Evolutionary conservation across 805 yeast genomes (phyloP).

Genomic region (Cyberlindnera veronae): DNA sequence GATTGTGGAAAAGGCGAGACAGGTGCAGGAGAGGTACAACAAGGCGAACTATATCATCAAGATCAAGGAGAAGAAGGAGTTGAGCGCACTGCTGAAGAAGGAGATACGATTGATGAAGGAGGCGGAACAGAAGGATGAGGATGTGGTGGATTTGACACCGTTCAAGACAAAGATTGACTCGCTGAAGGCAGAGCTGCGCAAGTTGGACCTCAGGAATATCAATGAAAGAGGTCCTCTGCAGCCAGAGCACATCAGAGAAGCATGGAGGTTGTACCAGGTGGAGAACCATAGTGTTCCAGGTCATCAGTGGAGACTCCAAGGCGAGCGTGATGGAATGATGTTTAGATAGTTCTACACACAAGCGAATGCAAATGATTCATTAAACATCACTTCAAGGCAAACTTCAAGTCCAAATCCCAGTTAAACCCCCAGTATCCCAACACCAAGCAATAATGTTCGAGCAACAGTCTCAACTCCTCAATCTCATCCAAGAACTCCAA

Average conservation of each 20-base stretch:
- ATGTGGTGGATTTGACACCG: conserved; percentile 5
- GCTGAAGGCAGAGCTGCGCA: conserved; percentile 26
- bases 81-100: conserved; percentile 31
- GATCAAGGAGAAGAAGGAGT: conserved; percentile 39
- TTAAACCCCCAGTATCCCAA: conserved; percentile 26
- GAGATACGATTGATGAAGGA: conserved; percentile 37
- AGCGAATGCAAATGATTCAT: no score
- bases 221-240: conserved; percentile 55
- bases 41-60: conserved; percentile 34
- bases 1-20: conserved; percentile 75
- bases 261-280: conserved; percentile 71
- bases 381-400: no score
- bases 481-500: conserved; percentile 57
- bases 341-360: conserved; percentile 58
- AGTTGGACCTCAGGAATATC: conserved; percentile 28
- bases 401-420: conserved; percentile 17
- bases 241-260: conserved; percentile 85
- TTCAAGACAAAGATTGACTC: conserved; percentile 22
- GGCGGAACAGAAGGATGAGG: conserved; percentile 18
- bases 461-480: conserved; percentile 50
- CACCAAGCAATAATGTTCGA: conserved; percentile 49
- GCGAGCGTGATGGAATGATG: conserved; percentile 66
- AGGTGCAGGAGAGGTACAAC: conserved; percentile 57
- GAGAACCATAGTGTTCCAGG: conserved; percentile 64
- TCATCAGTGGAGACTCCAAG: conserved; percentile 68